Percentiles rank a stretch among this genome's conserved stretches.
phyloP scores from a whole-genome alignment of 164 flowering plant genomes.

The Vitis rotundifolia region DNA sequence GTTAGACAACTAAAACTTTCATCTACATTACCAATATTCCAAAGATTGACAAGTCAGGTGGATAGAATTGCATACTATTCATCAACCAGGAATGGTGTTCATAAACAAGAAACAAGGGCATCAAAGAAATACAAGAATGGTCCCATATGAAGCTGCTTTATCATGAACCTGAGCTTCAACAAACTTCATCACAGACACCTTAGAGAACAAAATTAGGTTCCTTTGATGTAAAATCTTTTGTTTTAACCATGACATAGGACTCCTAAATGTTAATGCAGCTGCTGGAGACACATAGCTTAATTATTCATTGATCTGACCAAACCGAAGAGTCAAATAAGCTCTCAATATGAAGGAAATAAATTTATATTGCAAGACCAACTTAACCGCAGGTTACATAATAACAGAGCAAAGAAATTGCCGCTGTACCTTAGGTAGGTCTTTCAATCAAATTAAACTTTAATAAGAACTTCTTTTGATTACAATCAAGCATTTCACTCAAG shows the following conservation, averaged over 20 bases:
- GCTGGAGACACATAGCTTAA: not conserved
- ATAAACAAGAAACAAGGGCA: not conserved
- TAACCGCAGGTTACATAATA: too few species aligned
- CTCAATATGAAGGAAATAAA: not conserved
- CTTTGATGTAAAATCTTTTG: not conserved
- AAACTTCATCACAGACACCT: not conserved
- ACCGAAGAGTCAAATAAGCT: not conserved
- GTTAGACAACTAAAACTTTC: too few species aligned
- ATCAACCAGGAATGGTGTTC: too few species aligned
- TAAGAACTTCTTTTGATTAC: slow-evolving; percentile 71
- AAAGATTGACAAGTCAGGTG: too few species aligned
- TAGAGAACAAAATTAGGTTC: not conserved
- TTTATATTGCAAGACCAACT: not conserved
- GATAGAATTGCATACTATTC: too few species aligned
- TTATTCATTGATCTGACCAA: not conserved
- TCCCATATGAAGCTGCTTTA: not conserved
- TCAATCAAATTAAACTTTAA: slow-evolving; percentile 49
- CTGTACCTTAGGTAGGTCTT: slow-evolving; percentile 29
- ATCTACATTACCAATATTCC: too few species aligned
- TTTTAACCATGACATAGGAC: not conserved
- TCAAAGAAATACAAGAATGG: not conserved
- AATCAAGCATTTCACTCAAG: slow-evolving; percentile 86
- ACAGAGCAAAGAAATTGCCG: not conserved
- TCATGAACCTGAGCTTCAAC: too few species aligned
- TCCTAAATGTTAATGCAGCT: not conserved